A percentile compares a stretch with the other conserved stretches of the same genome.
phyloP scores from a whole-genome alignment of 2,329 filamentous ascomycete genomes.

The Rachicladosporium sp. region DNA sequence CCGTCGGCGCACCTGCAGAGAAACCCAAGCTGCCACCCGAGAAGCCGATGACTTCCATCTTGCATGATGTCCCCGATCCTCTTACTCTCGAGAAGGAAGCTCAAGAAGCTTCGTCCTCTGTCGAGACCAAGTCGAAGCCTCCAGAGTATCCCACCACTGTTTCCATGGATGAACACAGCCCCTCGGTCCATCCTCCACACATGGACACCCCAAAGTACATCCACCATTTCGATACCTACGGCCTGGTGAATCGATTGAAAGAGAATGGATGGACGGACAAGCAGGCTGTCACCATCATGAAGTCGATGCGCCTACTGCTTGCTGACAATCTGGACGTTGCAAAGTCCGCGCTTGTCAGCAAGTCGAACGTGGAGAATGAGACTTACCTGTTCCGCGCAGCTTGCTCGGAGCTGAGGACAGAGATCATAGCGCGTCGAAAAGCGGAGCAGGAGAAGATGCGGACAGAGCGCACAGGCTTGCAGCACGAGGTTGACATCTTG shows the following conservation, averaged over 20 bases:
- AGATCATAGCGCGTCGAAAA: slow-evolving; percentile 67
- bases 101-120: slow-evolving; percentile 10
- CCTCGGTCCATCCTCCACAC: slow-evolving; percentile 41
- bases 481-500: slow-evolving; percentile 91
- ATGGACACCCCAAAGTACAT: slow-evolving; percentile 67
- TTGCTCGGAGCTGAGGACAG: slow-evolving; percentile 80
- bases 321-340: slow-evolving; percentile 71
- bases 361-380: slow-evolving; percentile 87
- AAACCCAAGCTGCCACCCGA: slow-evolving; percentile 8
- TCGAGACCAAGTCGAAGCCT: slow-evolving; percentile 15
- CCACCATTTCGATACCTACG: slow-evolving; percentile 94
- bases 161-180: slow-evolving; percentile 31
- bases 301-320: slow-evolving; percentile 68
- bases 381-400: slow-evolving; percentile 88
- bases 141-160: slow-evolving; percentile 17
- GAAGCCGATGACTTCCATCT: slow-evolving; percentile 16
- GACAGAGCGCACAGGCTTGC: slow-evolving; percentile 69
- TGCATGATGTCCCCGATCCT: slow-evolving; percentile 18
- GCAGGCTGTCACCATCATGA: slow-evolving; percentile 82
- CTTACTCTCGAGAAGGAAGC: slow-evolving; percentile 11
- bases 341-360: slow-evolving; percentile 68
- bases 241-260: slow-evolving; percentile 68
- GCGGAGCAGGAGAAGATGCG: slow-evolving; percentile 69
- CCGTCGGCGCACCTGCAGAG: slow-evolving; percentile 5
- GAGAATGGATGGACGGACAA: slow-evolving; percentile 56